phyloP scores from a whole-genome alignment of 805 yeast species.

The Saccharomycopsis guyanensis region DNA sequence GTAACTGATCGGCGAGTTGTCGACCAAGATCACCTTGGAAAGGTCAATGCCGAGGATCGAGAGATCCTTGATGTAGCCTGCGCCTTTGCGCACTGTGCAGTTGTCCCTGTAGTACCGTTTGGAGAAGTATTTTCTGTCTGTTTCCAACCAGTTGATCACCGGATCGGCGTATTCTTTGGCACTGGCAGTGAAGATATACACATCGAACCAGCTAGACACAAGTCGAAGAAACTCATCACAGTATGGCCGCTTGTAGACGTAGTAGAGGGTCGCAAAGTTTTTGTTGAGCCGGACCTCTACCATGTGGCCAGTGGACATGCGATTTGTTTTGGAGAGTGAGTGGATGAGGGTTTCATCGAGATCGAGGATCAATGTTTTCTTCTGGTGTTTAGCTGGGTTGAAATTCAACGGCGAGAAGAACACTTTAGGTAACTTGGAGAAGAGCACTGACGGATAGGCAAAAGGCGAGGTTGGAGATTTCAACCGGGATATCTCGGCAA shows the following conservation, averaged over 20 bases:
- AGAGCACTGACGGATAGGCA: conserved; percentile 23
- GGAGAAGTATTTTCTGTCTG: conserved; percentile 44
- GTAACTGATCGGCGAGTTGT: conserved; percentile 89
- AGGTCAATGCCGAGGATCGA: conserved; percentile 39
- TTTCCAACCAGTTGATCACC: conserved; percentile 84
- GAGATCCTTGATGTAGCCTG: conserved; percentile 80
- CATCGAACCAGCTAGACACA: conserved; percentile 78
- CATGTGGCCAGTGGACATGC: conserved; percentile 47
- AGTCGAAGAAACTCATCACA: conserved; percentile 78
- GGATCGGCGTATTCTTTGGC: conserved; percentile 96
- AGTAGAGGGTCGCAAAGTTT: conserved; percentile 72
- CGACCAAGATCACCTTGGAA: conserved; percentile 67
- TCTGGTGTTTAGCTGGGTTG: conserved; percentile 33
- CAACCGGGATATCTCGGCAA: conserved; percentile 7
- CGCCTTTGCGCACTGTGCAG: conserved; percentile 70
- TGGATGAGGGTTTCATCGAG: conserved; percentile 96
- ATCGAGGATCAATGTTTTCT: conserved; percentile 76
- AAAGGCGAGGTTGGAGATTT: conserved; percentile 21
- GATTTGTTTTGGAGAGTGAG: conserved; percentile 60
- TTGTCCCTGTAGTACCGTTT: conserved; percentile 70
- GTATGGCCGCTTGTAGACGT: conserved; percentile 85
- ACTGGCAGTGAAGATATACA: conserved; percentile 91
- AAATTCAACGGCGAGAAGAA: conserved; percentile 34
- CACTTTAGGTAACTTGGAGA: conserved; percentile 33
- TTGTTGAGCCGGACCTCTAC: conserved; percentile 71